Base-by-base conservation (phyloP, 2,329 filamentous ascomycete species). In the Aspergillus niger region DNA sequence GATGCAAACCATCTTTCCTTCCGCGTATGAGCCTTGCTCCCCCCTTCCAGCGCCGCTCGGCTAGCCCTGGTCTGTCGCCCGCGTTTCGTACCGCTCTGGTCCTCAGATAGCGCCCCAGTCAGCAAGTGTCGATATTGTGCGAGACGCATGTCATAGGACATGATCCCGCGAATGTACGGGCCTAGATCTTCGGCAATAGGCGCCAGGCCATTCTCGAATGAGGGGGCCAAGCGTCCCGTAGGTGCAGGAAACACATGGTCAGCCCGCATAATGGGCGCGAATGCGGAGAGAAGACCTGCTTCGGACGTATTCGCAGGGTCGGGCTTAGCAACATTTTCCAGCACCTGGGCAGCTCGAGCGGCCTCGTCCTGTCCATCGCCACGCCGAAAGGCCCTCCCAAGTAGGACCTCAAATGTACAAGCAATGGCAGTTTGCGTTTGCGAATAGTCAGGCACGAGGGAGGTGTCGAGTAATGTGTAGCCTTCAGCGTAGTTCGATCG, bases 141-240 rank as follows among this genome's bases (percentile, higher is more conserved):
- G 1, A 95, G 83, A 1, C 82, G 82, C 20, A 86, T 79, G 67
- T 98, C 94, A 70, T 89, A 90, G 0, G 87, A 82, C 2, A 94
- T 87, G 61, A 99, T 98, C 39, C 84, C 83, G 10, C 96, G 90
- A n/a, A 98, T 85, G 73, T 91, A 98, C 0, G 96, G 95, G 0
- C 92, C 93, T 2, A 98, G 81, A 64, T 99, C 95, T 11, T 89
- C 79, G 0, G 85, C 83, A 32, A 97, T 86, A 20, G 88, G 80
- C 0, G 76, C 74, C 68, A 90, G 79, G 0, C 87, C 86, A 47
- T 90, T 86, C 68, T 97, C 92, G 65, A 97, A 92, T 0, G 89
- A 86, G 0, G 91, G 93, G 0, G 89, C 73, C 54, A 74, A 67
- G 13, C 76, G 75, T 10, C 74, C 75, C 22, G 69, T 72, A 13